Base-by-base conservation (phyloP, 73 alveolate genomes). In the Tetrahymena thermophila region DNA sequence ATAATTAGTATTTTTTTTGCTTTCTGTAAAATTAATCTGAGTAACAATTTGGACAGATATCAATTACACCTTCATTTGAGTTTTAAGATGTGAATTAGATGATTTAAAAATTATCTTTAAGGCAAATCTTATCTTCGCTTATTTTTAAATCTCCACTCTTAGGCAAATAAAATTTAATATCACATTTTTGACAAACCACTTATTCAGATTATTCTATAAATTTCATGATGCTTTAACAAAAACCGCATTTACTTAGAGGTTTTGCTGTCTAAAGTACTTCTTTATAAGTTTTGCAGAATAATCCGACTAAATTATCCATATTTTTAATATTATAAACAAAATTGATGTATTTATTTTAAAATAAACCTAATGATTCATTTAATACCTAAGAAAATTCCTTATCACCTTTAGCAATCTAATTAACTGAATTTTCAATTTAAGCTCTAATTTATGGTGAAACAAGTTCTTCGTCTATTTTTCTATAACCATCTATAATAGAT, bases 401-500 rank as follows among this genome's bases (percentile, higher is more conserved):
- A 94, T 98, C 97, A 10, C 99, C 99, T 97, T 98, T 97, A 85
- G 99, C 99, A 35, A 98, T 98, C 96, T 96, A 96, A 93, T 96
- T 98, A 96, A 98, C 98, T 50, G 96, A 94, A 94, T 97, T 96
- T 96, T 99, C 99, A 89, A 99, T 99, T 95, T 98, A 98, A 10
- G 99, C 97, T 42, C 99, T 96, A 85, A 99, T 98, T 94, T 98
- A 97, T 11, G 99, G 99, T 56, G 98, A 97, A 25, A 99, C 99
- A 93, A 99, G 98, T 96, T 99, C 99, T 8, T 99, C 97, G 96
- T 99, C 99, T 50, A 99, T 99, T 94, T 97, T 96, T 94, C 99
- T 98, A 97, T 97, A 99, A 17, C 99, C 99, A 96, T 98, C 99
- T 55, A 99, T 99, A 38, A 99, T 96, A 23, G 99, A 99, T 56